phyloP scores from a whole-genome alignment of 2,329 filamentous ascomycete genomes.

The Bisporella sp. region DNA sequence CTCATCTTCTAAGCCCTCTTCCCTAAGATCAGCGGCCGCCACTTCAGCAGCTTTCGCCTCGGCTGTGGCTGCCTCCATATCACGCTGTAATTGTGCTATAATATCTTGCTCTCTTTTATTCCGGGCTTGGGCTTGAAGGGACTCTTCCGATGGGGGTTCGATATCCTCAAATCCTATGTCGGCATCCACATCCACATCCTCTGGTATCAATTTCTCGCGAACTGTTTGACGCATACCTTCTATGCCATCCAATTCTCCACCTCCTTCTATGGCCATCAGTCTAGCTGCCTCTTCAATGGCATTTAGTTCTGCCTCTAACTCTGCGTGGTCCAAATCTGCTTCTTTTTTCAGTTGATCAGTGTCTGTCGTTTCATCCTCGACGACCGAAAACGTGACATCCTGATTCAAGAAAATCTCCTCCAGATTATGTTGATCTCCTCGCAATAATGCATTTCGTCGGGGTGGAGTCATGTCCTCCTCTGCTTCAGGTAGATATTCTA shows the following conservation, averaged over 20 bases:
- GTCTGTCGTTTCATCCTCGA: slow-evolving; percentile 27
- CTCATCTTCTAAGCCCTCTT: slow-evolving; percentile 16
- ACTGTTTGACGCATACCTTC: slow-evolving; percentile 18
- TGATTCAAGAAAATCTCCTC: slow-evolving; percentile 49
- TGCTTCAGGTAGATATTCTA: slow-evolving; percentile 32
- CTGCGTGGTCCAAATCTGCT: background rate
- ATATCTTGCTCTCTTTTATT: slow-evolving; percentile 27
- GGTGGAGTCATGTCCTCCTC: slow-evolving; percentile 37
- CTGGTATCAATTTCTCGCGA: slow-evolving; percentile 18
- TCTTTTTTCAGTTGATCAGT: slow-evolving; percentile 11
- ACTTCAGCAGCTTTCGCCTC: slow-evolving; percentile 13
- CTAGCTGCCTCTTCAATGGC: background rate
- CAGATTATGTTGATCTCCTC: slow-evolving; percentile 47
- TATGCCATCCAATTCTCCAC: background rate
- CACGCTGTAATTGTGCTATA: slow-evolving; percentile 23
- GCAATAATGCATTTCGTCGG: slow-evolving; percentile 42
- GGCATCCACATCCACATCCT: no score
- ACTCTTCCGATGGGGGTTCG: slow-evolving; percentile 12
- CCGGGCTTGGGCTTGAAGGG: slow-evolving; percentile 13
- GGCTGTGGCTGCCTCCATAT: slow-evolving; percentile 24
- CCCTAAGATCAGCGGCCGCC: background rate
- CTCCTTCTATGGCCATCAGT: background rate
- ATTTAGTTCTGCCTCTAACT: slow-evolving; percentile 5
- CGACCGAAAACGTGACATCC: slow-evolving; percentile 22
- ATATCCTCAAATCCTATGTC: slow-evolving; percentile 26